These are phyloP conservation scores for Tardiomyces blankii DNA, from an alignment of 1,139 yeast species.

Conservation along the genomic window DNA sequence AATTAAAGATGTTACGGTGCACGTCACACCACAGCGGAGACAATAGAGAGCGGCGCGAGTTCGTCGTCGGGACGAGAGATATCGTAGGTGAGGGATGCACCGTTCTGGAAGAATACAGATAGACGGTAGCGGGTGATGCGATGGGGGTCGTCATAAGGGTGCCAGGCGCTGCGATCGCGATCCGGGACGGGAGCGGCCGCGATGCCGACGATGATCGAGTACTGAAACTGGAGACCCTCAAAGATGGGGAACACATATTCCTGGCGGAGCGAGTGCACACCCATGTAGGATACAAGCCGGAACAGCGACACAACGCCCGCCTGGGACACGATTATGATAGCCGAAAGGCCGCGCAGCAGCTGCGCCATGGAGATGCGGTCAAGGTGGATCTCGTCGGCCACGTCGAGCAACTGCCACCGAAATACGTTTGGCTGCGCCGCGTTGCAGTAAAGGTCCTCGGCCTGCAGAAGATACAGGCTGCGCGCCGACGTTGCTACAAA, in stretches of 20 bases:
- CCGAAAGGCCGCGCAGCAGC: constrained; percentile 43
- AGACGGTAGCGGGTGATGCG: too few relatives aligned
- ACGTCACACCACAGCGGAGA: too few relatives aligned
- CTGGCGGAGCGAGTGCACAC: constrained; percentile 49
- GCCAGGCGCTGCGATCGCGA: too few relatives aligned
- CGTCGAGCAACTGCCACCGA: constrained; percentile 23
- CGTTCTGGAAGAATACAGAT: too few relatives aligned
- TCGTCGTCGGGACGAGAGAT: too few relatives aligned
- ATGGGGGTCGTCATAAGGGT: too few relatives aligned
- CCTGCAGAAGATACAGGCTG: constrained; percentile 30
- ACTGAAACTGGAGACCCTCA: too few relatives aligned
- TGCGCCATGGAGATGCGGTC: constrained; percentile 44
- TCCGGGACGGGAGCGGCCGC: too few relatives aligned
- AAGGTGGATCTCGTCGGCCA: constrained; percentile 30
- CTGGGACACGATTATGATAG: constrained; percentile 45
- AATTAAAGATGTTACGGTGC: too few relatives aligned
- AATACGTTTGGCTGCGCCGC: constrained; percentile 40
- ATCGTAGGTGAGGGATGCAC: too few relatives aligned
- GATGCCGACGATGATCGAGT: too few relatives aligned
- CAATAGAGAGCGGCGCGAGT: too few relatives aligned
- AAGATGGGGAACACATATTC: constrained; percentile 36
- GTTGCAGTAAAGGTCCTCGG: constrained; percentile 39
- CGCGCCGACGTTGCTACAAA: constrained; percentile 28
- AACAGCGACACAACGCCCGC: constrained; percentile 48
- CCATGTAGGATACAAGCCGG: constrained; percentile 45